phyloP scores from a whole-genome alignment of 257 asterid genomes.

The Solanum boliviense region DNA sequence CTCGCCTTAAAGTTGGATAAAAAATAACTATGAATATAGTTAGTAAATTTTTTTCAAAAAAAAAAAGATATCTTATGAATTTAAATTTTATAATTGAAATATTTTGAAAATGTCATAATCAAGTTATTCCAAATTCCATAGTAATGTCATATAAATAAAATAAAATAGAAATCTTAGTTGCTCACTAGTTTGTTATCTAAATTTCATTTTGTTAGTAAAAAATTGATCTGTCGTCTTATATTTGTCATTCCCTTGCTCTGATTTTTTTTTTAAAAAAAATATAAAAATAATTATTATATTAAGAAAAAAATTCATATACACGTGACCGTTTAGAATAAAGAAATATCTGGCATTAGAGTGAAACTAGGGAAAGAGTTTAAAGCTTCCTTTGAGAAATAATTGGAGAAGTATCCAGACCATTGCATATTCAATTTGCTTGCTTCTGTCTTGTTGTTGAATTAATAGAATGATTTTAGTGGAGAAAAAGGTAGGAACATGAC shows the following conservation, averaged over 20 bases:
- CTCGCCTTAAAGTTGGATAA: neutral
- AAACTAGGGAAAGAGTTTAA: neutral
- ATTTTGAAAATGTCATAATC: neutral
- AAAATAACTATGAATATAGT: neutral
- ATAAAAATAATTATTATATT: neutral
- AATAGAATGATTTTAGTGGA: neutral
- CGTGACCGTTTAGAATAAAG: neutral
- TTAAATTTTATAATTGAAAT: neutral
- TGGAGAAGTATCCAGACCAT: neutral
- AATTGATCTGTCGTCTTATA: too few species aligned
- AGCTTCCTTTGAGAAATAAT: neutral
- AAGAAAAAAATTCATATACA: neutral
- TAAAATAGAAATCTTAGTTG: neutral
- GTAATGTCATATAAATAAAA: neutral
- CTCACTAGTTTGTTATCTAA: neutral
- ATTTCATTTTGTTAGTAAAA: too few species aligned
- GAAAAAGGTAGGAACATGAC: neutral
- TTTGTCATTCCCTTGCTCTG: too few species aligned
- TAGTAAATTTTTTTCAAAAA: neutral
- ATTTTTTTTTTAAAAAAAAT: too few species aligned
- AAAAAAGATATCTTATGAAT: neutral
- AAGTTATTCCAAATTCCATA: neutral
- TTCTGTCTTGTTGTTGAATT: neutral
- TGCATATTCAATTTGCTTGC: neutral
- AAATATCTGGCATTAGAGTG: neutral